Base-by-base conservation (phyloP, 1,284 basidiomycete species). In the Coriolopsis trogii region DNA sequence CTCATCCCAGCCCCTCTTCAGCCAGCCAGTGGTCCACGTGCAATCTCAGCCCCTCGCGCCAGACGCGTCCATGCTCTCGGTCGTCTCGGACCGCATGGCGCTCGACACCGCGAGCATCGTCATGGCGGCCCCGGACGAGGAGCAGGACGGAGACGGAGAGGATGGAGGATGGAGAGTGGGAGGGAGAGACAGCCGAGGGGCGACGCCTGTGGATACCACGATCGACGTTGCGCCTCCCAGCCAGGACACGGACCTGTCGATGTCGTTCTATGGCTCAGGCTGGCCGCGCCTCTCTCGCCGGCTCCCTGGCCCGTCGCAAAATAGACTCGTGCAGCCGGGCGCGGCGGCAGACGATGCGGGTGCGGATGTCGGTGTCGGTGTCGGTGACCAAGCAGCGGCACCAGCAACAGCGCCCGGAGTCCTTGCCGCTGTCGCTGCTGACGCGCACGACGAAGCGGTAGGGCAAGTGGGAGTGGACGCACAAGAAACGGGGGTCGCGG, bases 281-380 rank as follows among this genome's bases (percentile, higher is more conserved):
- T n/a, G n/a, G n/a, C n/a, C n/a, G n/a, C n/a, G n/a, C n/a, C n/a
- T n/a, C n/a, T n/a, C n/a, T n/a, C n/a, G n/a, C n/a, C n/a, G 33
- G 30, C 49, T 55, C 6, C 49, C 45, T 8, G n/a, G 18, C 8
- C 49, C 63, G 4, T 55, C 53, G 28, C 48, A 55, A 33, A 31
- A 45, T 25, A 55, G n/a, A n/a, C n/a, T n/a, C n/a, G n/a, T 55
- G 49, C 46, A 41, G 16, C 42, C 45, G 23, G 29, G 51, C n/a
- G 46, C 39, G 10, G 41, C 31, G 10, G 51, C 36, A 3, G 51
- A 46, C 20, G 20, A 40, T 18, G 28, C 41, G 67, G 67, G 61
- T 57, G 7, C 28, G 54, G 18, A 59, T 74, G 15, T 65, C 68
- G 1, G 71, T 18, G 8, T 28, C 36, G 20, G 29, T 7, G 18